These are phyloP conservation scores for Apiospora saccharicola DNA, from an alignment of 2,329 filamentous ascomycete genomes.

Conservation along the genomic window DNA sequence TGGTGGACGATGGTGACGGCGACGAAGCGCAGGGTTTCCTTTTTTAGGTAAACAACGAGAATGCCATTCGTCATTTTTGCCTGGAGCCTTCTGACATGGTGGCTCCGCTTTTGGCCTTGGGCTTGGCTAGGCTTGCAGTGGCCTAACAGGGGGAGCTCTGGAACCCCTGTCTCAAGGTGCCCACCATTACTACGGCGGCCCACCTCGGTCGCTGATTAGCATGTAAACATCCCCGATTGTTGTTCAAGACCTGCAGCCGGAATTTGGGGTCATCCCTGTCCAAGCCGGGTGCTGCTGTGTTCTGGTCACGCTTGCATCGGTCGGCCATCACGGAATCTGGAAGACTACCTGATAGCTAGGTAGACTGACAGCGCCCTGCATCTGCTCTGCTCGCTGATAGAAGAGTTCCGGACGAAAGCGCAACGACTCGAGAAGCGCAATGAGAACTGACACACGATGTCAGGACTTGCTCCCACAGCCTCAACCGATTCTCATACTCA, in stretches of 20 bases:
- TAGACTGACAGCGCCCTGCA: background rate
- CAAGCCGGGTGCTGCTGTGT: slow-evolving; percentile 12
- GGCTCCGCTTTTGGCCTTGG: background rate
- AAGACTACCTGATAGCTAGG: background rate
- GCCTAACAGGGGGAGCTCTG: slow-evolving; percentile 8
- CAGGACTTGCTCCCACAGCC: background rate
- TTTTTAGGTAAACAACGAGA: slow-evolving; percentile 10
- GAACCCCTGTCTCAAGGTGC: slow-evolving; percentile 1
- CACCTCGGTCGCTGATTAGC: background rate
- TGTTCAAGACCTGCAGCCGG: slow-evolving; percentile 17
- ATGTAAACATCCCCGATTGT: slow-evolving; percentile 22
- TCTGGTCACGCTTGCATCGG: slow-evolving; percentile 23
- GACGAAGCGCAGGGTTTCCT: background rate
- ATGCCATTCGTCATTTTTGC: slow-evolving; percentile 13
- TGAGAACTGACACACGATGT: background rate
- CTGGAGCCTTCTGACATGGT: background rate
- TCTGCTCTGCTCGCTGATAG: too few relatives aligned
- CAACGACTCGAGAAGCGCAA: background rate
- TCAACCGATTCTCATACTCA: background rate
- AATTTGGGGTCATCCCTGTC: slow-evolving; percentile 21
- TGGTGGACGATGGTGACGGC: background rate
- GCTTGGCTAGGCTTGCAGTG: background rate
- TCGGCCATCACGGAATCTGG: background rate
- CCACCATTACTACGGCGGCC: background rate
- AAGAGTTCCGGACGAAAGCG: background rate